Conservation (phyloP, 2,329 filamentous ascomycete genomes). For the Torrubiellomyces zombiae region DNA sequence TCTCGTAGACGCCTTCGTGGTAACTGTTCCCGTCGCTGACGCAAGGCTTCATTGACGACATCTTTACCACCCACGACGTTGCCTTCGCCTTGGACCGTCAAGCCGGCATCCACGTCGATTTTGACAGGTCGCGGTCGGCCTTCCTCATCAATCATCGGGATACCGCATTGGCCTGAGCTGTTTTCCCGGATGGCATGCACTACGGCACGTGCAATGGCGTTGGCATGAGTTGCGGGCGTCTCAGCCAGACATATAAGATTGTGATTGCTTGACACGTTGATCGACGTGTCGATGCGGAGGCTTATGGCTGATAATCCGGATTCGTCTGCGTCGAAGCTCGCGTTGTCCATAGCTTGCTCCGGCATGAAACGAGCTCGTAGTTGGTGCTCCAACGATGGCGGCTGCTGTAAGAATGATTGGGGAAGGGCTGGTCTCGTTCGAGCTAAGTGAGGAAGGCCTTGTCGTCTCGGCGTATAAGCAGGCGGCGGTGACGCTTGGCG, state of each 20-base stretch:
- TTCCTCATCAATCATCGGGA: conserved; percentile 29
- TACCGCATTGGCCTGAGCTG: conserved; percentile 19
- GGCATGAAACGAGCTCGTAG: no score
- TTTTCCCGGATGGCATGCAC: conserved; percentile 26
- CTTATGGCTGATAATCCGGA: conserved; percentile 22
- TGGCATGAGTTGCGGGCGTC: conserved; percentile 21
- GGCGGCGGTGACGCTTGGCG: no score
- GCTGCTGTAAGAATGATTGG: no score
- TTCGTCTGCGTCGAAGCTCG: conserved; percentile 7
- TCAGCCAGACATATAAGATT: conserved; percentile 30
- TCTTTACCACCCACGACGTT: conserved; percentile 25
- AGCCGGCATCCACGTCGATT: conserved; percentile 27
- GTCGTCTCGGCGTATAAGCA: no score
- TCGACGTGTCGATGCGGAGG: conserved; percentile 29
- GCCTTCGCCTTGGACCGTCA: conserved; percentile 24
- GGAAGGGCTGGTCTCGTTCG: no score
- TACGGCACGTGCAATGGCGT: conserved; percentile 26
- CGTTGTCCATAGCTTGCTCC: conserved; percentile 8
- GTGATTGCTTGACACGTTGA: conserved; percentile 27
- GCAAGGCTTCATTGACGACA: conserved; percentile 12
- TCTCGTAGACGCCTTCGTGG: conserved; percentile 4
- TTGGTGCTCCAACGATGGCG: no score
- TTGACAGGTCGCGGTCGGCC: conserved; percentile 23
- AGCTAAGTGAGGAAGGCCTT: no score
- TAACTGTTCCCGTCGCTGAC: conserved; percentile 8